Conservation (phyloP, 2,329 filamentous ascomycete species). For the Venturia aucupariae region DNA sequence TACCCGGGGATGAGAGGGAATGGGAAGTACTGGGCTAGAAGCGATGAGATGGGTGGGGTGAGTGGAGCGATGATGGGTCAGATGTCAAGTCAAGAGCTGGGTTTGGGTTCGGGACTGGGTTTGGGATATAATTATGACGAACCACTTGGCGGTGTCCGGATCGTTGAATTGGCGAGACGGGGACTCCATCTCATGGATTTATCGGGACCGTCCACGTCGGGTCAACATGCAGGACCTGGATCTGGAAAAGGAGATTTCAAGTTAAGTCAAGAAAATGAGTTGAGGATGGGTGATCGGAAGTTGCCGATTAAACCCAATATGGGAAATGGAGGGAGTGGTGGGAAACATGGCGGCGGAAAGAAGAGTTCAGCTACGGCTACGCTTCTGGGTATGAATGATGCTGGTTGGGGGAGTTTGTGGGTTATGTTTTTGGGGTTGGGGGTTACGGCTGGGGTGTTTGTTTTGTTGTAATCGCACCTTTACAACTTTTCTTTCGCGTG, state of each 20-base stretch:
- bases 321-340: background rate
- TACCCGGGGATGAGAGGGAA: background rate
- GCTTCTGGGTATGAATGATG: background rate
- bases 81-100: background rate
- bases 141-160: slow-evolving; percentile 3
- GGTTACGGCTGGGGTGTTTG: slow-evolving; percentile 7
- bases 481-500: no score
- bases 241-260: background rate
- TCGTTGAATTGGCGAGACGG: slow-evolving; percentile 3
- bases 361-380: background rate
- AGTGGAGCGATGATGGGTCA: background rate
- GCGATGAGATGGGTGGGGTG: background rate
- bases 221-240: no score
- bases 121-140: background rate
- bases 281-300: background rate
- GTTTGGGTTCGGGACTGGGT: background rate
- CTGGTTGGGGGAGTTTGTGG: background rate
- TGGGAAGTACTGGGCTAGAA: background rate
- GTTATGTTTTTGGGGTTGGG: background rate
- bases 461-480: slow-evolving; percentile 6
- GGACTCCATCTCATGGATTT: slow-evolving; percentile 8
- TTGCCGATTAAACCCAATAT: background rate
- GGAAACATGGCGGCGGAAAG: no score
- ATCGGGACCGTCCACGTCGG: no score
- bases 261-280: background rate